phyloP scores from a whole-genome alignment of 179 eudicot genomes.

The Vitellaria paradoxa region DNA sequence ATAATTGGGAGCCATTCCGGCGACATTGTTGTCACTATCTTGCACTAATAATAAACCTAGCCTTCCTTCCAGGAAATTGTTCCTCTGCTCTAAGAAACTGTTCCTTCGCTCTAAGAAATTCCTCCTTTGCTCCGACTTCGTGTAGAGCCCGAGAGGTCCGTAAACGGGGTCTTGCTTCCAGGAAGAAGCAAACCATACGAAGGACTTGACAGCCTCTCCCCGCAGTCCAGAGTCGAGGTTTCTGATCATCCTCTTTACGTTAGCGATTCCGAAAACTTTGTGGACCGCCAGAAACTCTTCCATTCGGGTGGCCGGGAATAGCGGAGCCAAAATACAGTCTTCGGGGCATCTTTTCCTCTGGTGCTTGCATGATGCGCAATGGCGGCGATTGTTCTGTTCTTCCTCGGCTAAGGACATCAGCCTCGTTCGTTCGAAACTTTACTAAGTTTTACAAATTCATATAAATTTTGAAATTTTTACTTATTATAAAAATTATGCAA shows the following conservation, averaged over 20 bases:
- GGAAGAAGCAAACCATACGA: neutral
- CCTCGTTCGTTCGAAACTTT: too few species aligned
- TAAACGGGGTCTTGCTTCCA: neutral
- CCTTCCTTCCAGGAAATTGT: too few species aligned
- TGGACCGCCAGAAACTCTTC: neutral
- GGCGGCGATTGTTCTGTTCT: constrained; percentile 13
- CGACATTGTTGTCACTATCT: too few species aligned
- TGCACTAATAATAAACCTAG: too few species aligned
- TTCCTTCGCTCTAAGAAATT: too few species aligned
- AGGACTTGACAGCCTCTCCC: neutral
- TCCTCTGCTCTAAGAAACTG: too few species aligned
- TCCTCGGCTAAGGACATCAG: neutral
- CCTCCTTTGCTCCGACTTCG: too few species aligned
- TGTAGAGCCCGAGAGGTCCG: neutral
- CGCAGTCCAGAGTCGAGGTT: neutral
- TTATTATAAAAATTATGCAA: too few species aligned
- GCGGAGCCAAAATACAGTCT: constrained; percentile 72
- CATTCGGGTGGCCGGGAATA: constrained; percentile 42
- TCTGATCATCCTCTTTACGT: neutral
- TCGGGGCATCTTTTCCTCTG: constrained; percentile 80
- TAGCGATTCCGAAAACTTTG: neutral
- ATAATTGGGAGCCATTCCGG: too few species aligned
- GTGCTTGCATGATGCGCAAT: constrained; percentile 95
- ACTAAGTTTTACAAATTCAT: too few species aligned
- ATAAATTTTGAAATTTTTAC: too few species aligned